phyloP scores from a whole-genome alignment of 2,329 filamentous ascomycete species.

The Pleoardoris graminearum region DNA sequence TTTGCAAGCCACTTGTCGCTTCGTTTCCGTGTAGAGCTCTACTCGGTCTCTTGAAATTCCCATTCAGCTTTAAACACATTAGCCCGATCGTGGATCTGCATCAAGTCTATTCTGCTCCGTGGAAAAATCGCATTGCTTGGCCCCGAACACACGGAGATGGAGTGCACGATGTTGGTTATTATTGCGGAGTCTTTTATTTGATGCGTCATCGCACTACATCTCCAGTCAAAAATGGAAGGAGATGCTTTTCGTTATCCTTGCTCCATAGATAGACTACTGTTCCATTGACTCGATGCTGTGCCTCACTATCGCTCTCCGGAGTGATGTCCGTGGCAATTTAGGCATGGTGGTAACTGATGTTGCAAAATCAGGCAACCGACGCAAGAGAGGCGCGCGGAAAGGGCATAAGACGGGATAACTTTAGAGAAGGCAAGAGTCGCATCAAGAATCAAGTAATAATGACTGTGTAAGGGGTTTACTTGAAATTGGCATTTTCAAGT shows the following conservation, averaged over 20 bases:
- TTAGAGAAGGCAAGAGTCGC: neutral
- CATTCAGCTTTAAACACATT: neutral
- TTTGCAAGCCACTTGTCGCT: neutral
- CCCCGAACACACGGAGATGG: neutral
- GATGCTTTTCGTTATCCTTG: neutral
- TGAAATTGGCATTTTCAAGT: too few species aligned
- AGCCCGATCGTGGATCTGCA: neutral
- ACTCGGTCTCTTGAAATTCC: neutral
- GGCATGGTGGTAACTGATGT: neutral
- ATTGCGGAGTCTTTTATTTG: neutral
- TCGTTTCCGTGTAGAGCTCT: neutral
- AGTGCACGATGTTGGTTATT: neutral
- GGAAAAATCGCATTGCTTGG: neutral
- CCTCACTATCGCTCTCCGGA: neutral
- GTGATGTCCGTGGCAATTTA: neutral
- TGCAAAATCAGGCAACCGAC: neutral
- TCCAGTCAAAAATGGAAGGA: neutral
- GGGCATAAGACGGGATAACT: neutral
- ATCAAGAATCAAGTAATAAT: too few species aligned
- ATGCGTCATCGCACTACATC: neutral
- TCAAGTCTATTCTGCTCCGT: neutral
- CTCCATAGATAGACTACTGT: neutral
- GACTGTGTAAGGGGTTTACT: too few species aligned
- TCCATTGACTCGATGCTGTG: neutral
- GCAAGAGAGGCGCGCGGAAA: neutral